Percentiles rank a stretch among this genome's conserved stretches.
phyloP scores from a whole-genome alignment of 176 grass and related monocot genomes.

The Oryza nivara region DNA sequence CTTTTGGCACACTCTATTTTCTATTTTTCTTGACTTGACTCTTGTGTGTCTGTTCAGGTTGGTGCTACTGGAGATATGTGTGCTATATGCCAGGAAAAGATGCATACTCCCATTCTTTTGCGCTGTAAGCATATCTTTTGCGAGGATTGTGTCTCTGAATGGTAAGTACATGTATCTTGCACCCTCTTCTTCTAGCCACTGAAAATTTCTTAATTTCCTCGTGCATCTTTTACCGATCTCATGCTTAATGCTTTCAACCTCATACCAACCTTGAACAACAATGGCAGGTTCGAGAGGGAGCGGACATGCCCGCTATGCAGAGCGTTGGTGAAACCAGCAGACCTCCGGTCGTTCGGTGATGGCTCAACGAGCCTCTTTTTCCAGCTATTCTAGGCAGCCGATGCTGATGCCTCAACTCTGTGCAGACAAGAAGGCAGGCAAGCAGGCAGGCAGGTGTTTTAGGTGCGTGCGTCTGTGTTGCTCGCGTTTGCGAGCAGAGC shows the following conservation, averaged over 20 bases:
- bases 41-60: slow-evolving; percentile 50
- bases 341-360: slow-evolving; percentile 81
- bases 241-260: neutral
- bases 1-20: slow-evolving; percentile 4
- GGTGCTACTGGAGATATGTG: slow-evolving; percentile 76
- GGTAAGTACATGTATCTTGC: slow-evolving; percentile 37
- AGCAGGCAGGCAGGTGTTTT: slow-evolving; percentile 34
- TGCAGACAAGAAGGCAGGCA: slow-evolving; percentile 26
- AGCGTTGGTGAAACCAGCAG: slow-evolving; percentile 89
- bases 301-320: slow-evolving; percentile 92
- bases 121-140: slow-evolving; percentile 90
- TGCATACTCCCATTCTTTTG: slow-evolving; percentile 80
- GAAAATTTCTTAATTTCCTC: neutral
- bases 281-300: slow-evolving; percentile 94
- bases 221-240: neutral
- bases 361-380: slow-evolving; percentile 95
- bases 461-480: slow-evolving; percentile 31
- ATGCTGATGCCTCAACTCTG: neutral
- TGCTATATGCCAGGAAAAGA: slow-evolving; percentile 95
- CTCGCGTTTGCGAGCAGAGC: slow-evolving; percentile 31
- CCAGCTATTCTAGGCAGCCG: slow-evolving; percentile 71
- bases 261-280: neutral
- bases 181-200: neutral
- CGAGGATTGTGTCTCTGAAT: slow-evolving; percentile 92
- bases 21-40: neutral